Evolutionary conservation across 768 basidiomycete species (phyloP), one percentile per base, ranked within the genome.

Genomic region (Pluteus cervinus): DNA sequence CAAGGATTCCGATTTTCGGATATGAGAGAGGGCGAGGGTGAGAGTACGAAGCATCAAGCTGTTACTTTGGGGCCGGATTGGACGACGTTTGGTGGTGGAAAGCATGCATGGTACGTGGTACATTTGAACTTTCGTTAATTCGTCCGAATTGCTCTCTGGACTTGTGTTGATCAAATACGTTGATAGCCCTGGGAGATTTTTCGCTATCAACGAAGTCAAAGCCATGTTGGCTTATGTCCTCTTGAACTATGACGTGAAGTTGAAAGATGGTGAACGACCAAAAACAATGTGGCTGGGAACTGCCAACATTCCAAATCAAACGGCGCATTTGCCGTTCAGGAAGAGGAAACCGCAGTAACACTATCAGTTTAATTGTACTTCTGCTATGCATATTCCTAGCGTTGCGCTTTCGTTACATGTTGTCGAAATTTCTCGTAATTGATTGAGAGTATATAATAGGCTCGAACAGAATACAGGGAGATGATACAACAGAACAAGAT

Each of bases 1-100:
- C 54, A 69, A 15, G 62, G 61, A 0, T 69, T 71, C 50, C 65
- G 73, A 3, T 74, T 68, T 43, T 44, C 52, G 1, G 46, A 60
- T 11, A 50, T 61, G 50, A 48, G 53, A 12, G 47, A 60, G n/a
- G 40, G 38, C 8, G 50, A 57, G 2, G 55, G 50, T 1, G 58
- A 63, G 7, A 41, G 31, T 4, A 32, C 28, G 1, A 59, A 57
- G 34, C 50, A 65, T 26, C 63, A 62, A 26, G 53, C 60, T 11
- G 55, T 60, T 4, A 54, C 61, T 16, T 29, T 42, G 29, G 10
- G 50, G 44, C 15, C 24, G 5, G 40, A 51, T 5, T 69, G 55
- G 35, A 23, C 68, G 12, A 33, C 50, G 3, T 68, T 69, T 44
- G 63, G 66, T 3, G 25, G 49, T 11, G 60, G 60, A n/a, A 35